Percentiles rank a stretch among this genome's conserved stretches.
These are phyloP conservation scores for Paxillus rubicundulus DNA, from an alignment of 768 basidiomycete species.

Conservation along the genomic window DNA sequence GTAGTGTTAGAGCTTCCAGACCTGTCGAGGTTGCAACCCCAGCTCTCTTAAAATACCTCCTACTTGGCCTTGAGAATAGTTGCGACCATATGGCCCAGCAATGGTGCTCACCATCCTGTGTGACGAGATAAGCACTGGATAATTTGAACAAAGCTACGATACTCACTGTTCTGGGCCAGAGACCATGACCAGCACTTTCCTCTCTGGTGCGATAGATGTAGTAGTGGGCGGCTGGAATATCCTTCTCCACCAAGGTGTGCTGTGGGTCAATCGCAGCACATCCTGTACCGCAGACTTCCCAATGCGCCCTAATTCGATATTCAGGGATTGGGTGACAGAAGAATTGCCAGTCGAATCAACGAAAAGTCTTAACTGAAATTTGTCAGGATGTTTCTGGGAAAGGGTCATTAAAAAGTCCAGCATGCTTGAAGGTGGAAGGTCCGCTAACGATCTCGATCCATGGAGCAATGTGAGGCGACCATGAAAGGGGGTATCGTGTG, in stretches of 20 bases:
- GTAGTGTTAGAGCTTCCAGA: conserved; percentile 57
- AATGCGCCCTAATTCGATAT: conserved; percentile 53
- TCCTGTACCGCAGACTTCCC: conserved; percentile 46
- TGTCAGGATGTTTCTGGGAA: conserved; percentile 51
- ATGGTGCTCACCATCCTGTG: conserved; percentile 72
- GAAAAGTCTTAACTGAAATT: conserved; percentile 57
- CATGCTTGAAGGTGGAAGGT: conserved; percentile 67
- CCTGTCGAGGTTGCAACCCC: conserved; percentile 60
- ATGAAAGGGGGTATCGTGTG: conserved; percentile 21
- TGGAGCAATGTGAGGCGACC: conserved; percentile 75
- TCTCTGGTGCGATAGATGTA: conserved; percentile 21
- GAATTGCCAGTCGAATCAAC: conserved; percentile 46
- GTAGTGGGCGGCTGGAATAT: conserved; percentile 16
- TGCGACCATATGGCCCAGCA: conserved; percentile 73
- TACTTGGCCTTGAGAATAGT: conserved; percentile 70
- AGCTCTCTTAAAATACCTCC: conserved; percentile 65
- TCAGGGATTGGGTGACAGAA: conserved; percentile 14
- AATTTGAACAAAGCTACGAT: not conserved
- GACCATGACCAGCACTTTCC: conserved; percentile 62
- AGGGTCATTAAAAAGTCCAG: conserved; percentile 50
- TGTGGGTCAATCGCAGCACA: conserved; percentile 34
- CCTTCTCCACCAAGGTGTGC: conserved; percentile 30
- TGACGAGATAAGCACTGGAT: not conserved
- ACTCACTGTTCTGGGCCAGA: conserved; percentile 84
- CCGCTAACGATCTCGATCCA: conserved; percentile 55